These are phyloP conservation scores for Pisolithus thermaeus DNA, from an alignment of 1,284 basidiomycete genomes.

Conservation along the genomic window DNA sequence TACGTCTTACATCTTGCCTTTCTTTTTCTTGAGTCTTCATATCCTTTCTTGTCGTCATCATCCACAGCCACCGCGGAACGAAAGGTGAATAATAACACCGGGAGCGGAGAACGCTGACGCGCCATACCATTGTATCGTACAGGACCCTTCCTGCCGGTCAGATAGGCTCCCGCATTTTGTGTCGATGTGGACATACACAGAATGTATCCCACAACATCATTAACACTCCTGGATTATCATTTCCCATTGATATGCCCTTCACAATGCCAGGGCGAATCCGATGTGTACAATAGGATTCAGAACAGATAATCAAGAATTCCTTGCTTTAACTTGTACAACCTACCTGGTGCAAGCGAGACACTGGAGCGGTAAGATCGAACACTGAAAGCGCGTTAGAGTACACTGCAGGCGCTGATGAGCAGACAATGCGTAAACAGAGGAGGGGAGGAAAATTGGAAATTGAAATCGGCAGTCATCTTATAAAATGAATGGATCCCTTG, in stretches of 20 bases:
- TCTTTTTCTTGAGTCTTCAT: neutral
- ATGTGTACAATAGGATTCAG: too few relatives aligned
- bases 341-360: too few relatives aligned
- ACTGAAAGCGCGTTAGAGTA: slow-evolving; percentile 9
- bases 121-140: neutral
- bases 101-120: neutral
- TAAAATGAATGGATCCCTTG: neutral
- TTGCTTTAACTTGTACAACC: too few relatives aligned
- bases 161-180: neutral
- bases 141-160: neutral
- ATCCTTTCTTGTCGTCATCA: neutral
- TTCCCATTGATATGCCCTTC: too few relatives aligned
- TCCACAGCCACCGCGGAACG: slow-evolving; percentile 25
- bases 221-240: neutral
- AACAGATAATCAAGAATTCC: neutral
- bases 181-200: slow-evolving; percentile 1
- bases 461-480: too few relatives aligned
- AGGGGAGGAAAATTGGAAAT: neutral
- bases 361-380: too few relatives aligned
- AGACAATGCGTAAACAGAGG: neutral
- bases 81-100: slow-evolving; percentile 8
- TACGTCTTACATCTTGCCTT: slow-evolving; percentile 36
- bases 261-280: too few relatives aligned
- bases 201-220: slow-evolving; percentile 1
- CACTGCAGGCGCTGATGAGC: neutral